Conservation (phyloP, 768 basidiomycete species). For the Suillus placidus region DNA sequence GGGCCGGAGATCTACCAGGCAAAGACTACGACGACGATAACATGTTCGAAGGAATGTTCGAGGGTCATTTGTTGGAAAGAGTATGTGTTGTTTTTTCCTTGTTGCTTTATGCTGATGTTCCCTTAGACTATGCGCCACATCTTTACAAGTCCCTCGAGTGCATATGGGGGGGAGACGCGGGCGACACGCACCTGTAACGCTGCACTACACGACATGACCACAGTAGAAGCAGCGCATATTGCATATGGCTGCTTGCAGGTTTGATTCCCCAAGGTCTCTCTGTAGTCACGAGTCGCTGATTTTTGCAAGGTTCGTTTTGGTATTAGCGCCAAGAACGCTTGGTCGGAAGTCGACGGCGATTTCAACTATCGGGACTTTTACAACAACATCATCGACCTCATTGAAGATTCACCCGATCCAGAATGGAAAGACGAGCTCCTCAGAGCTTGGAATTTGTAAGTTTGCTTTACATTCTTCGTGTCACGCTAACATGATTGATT, state of each 20-base stretch:
- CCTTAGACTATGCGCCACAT: no score
- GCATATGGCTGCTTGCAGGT: constrained; percentile 16
- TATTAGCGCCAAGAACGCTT: neutral
- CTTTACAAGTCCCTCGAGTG: no score
- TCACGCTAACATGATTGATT: neutral
- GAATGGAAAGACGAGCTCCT: constrained; percentile 1
- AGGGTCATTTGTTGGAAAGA: no score
- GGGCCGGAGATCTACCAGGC: neutral
- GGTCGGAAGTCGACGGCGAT: constrained; percentile 3
- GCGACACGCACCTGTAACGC: constrained; percentile 12
- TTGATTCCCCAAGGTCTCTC: neutral
- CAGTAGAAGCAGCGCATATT: constrained; percentile 13
- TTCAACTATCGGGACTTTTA: constrained; percentile 7
- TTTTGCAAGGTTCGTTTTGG: no score
- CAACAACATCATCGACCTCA: neutral
- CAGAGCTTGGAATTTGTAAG: constrained; percentile 10
- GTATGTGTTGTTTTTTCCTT: no score
- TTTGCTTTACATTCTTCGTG: no score
- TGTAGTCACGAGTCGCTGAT: no score
- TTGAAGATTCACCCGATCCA: constrained; percentile 7
- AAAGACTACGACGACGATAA: neutral
- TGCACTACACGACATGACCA: constrained; percentile 13
- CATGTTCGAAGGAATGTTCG: no score
- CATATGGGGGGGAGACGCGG: neutral
- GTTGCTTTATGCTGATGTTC: no score